These are phyloP conservation scores for Ganoderma sinense DNA, from an alignment of 1,284 basidiomycete species.

Conservation along the genomic window DNA sequence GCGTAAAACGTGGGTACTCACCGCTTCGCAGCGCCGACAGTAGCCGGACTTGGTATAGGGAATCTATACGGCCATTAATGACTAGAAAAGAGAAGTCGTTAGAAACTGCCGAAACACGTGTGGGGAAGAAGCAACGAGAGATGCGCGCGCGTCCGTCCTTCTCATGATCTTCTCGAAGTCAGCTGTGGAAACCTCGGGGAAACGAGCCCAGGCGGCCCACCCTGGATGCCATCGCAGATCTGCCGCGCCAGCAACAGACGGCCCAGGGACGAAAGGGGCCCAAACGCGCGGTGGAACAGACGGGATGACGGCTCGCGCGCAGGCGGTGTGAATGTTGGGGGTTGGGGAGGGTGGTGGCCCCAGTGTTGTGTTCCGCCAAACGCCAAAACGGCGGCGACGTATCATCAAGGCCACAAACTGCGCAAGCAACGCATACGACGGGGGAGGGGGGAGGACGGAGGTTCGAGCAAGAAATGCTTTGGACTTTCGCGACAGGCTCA, in stretches of 20 bases:
- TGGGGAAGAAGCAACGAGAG: neutral
- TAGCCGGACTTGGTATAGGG: conserved; percentile 81
- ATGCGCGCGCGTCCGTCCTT: neutral
- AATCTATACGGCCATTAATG: conserved; percentile 47
- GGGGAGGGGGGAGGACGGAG: too few species aligned
- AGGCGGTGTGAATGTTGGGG: conserved; percentile 7
- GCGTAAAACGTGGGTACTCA: conserved; percentile 32
- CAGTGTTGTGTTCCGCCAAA: neutral
- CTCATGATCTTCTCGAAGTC: neutral
- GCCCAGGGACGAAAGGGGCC: neutral
- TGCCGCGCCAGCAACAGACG: neutral
- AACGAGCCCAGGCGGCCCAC: neutral
- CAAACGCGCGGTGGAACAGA: neutral
- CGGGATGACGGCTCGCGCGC: neutral
- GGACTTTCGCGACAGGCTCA: neutral
- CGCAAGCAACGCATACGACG: neutral
- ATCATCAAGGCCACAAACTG: neutral
- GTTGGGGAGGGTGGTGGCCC: neutral
- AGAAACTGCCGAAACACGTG: neutral
- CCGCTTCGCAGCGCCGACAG: conserved; percentile 80
- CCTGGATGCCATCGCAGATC: neutral
- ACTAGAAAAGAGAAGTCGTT: neutral
- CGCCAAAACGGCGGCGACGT: neutral
- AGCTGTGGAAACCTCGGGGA: neutral
- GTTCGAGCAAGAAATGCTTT: too few species aligned